phyloP scores from a whole-genome alignment of 148 eudicot genomes.

The Rheum nobile region DNA sequence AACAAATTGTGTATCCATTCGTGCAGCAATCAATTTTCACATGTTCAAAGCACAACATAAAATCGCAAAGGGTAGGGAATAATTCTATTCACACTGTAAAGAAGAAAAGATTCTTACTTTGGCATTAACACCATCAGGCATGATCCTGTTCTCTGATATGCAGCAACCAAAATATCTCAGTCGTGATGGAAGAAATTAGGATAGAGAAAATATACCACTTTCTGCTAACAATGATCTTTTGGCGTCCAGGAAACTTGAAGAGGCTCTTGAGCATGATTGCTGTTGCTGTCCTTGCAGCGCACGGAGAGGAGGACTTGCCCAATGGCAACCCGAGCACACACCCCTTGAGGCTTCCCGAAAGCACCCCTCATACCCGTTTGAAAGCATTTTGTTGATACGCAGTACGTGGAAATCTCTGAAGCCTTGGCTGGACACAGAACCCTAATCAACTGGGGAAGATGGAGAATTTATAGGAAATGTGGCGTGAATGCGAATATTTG shows the following conservation, averaged over 20 bases:
- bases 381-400: constrained; percentile 57
- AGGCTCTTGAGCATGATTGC: constrained; percentile 41
- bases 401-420: constrained; percentile 31
- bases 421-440: not conserved
- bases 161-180: not conserved
- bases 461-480: not conserved
- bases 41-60: not conserved
- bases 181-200: not conserved
- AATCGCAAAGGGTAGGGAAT: too few species aligned
- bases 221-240: constrained; percentile 48
- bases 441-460: not conserved
- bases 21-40: too few species aligned
- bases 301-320: constrained; percentile 57
- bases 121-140: constrained; percentile 39
- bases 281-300: constrained; percentile 37
- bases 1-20: not conserved
- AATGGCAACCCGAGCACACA: constrained; percentile 50
- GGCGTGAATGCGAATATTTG: not conserved
- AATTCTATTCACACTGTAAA: too few species aligned
- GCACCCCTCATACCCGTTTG: constrained; percentile 67
- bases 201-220: constrained; percentile 27
- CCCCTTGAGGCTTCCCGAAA: constrained; percentile 50
- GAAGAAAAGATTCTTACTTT: constrained; percentile 20
- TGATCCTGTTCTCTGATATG: constrained; percentile 33
- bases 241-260: constrained; percentile 57